Evolutionary conservation across 768 basidiomycete genomes (phyloP).

Genomic region (Lepiota brunneoincarnata): DNA sequence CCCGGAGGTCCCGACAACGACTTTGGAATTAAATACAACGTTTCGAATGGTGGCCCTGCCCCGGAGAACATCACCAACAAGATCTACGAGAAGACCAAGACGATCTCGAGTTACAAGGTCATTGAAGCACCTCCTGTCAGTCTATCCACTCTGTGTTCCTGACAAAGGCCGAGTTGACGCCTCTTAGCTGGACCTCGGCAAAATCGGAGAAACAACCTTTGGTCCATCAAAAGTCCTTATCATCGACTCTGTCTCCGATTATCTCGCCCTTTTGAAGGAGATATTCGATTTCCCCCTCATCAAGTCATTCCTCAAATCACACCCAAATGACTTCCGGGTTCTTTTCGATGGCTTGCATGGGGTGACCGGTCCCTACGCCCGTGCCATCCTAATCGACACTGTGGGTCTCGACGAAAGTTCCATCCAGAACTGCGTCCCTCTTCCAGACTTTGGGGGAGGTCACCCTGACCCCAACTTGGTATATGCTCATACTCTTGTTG

Average conservation of each 20-base stretch:
- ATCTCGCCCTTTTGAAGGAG: conserved; percentile 73
- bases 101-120: conserved; percentile 80
- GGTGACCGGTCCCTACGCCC: conserved; percentile 96
- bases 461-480: conserved; percentile 99
- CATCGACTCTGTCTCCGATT: conserved; percentile 93
- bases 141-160: conserved; percentile 11
- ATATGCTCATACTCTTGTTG: conserved; percentile 92
- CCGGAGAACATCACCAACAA: conserved; percentile 95
- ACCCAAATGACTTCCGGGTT: conserved; percentile 70
- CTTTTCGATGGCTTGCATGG: conserved; percentile 96
- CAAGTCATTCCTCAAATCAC: conserved; percentile 78
- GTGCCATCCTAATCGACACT: conserved; percentile 78
- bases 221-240: conserved; percentile 85
- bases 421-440: conserved; percentile 87
- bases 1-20: conserved; percentile 98
- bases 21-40: conserved; percentile 99
- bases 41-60: conserved; percentile 95
- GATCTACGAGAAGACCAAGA: conserved; percentile 91
- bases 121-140: conserved; percentile 75
- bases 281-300: conserved; percentile 97
- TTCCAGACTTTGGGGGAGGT: conserved; percentile 95
- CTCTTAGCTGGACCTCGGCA: conserved; percentile 75
- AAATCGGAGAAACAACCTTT: conserved; percentile 74
- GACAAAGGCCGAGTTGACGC: conserved; percentile 2
- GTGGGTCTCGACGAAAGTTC: conserved; percentile 79